Evolutionary conservation across 2,329 filamentous ascomycete genomes (phyloP).

Genomic region (Colletotrichum limetticola): DNA sequence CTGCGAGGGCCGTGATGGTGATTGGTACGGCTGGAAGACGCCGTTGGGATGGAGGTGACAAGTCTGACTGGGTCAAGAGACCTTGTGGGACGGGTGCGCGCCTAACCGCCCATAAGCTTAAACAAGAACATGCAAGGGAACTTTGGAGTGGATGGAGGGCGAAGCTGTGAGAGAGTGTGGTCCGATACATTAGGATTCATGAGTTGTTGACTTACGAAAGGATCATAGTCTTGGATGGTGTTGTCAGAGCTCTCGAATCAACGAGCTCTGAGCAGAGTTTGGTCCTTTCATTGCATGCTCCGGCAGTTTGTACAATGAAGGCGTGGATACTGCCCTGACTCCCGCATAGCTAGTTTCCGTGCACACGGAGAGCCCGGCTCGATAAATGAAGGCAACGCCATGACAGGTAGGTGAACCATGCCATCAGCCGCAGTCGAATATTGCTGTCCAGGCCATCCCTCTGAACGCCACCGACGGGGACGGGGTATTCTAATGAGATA

Average conservation of each 20-base stretch:
- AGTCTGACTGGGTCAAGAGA: neutral
- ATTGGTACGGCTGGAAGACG: conserved; percentile 30
- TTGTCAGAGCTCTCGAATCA: neutral
- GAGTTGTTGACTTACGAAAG: neutral
- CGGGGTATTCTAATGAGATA: neutral
- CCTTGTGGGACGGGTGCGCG: conserved; percentile 26
- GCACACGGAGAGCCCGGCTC: neutral
- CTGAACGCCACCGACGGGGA: neutral
- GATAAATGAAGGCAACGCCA: conserved; percentile 12
- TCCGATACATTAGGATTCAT: neutral
- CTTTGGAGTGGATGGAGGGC: neutral
- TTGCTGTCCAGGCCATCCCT: neutral
- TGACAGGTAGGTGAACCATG: neutral
- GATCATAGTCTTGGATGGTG: neutral
- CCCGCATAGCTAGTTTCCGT: conserved; percentile 5
- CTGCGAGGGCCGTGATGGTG: conserved; percentile 5
- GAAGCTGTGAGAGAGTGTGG: neutral
- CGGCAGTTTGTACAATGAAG: conserved; percentile 14
- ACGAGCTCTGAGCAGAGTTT: conserved; percentile 6
- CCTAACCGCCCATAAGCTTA: conserved; percentile 33
- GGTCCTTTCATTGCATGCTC: neutral
- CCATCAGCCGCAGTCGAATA: neutral
- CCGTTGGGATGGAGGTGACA: neutral
- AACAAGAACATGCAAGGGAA: conserved; percentile 19
- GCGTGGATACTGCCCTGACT: conserved; percentile 1